Conservation (phyloP, 805 yeast genomes). For the Maudiozyma pseudohumilis region DNA sequence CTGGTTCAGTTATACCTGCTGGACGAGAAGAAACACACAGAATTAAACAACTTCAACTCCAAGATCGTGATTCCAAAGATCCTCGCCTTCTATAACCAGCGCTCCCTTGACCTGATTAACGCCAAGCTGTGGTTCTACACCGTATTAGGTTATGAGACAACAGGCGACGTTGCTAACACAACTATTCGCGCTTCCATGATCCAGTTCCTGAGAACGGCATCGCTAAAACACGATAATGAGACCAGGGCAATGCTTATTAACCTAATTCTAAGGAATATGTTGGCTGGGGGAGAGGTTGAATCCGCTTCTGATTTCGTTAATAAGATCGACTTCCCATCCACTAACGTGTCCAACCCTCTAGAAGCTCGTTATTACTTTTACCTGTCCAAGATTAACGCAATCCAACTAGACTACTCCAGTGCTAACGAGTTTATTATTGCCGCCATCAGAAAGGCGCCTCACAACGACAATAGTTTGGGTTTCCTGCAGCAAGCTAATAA, state of each 20-base stretch:
- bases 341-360: constrained; percentile 72
- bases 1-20: constrained; percentile 67
- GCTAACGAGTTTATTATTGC: constrained; percentile 86
- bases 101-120: constrained; percentile 75
- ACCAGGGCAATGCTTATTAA: constrained; percentile 83
- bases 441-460: constrained; percentile 96
- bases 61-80: constrained; percentile 39
- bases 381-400: constrained; percentile 79
- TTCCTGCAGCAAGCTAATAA: constrained; percentile 85
- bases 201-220: constrained; percentile 72
- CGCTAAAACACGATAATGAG: constrained; percentile 86
- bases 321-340: constrained; percentile 75
- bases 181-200: constrained; percentile 59
- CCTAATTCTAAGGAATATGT: constrained; percentile 71
- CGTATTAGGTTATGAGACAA: constrained; percentile 64
- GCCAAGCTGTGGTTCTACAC: constrained; percentile 93
- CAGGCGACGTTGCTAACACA: constrained; percentile 15
- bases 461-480: constrained; percentile 72
- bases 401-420: constrained; percentile 83
- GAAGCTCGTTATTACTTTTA: constrained; percentile 89
- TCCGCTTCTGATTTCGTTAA: constrained; percentile 85
- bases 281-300: constrained; percentile 67
- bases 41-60: constrained; percentile 44
- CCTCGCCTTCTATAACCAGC: constrained; percentile 56
- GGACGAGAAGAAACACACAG: constrained; percentile 44